Percentiles rank a stretch among this genome's conserved stretches.
Conservation (phyloP, 1,139 yeast species). For the Pichia cactophila region DNA sequence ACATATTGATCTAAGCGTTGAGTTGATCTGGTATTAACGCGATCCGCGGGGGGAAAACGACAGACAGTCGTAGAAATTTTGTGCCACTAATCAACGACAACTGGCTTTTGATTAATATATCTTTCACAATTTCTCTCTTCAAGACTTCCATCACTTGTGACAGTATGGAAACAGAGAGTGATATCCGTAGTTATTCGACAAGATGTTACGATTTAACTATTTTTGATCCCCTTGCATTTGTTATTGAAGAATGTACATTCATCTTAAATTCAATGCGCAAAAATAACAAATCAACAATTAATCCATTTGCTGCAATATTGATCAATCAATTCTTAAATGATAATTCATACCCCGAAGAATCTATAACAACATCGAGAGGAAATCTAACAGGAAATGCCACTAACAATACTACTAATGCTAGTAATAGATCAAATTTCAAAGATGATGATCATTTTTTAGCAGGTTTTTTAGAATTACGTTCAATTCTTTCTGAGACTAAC, state of each 20-base stretch:
- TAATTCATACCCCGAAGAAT: conserved; percentile 7
- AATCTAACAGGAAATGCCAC: conserved; percentile 1
- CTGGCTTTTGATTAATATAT: no score
- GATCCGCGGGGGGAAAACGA: background rate
- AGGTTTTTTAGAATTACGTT: conserved; percentile 71
- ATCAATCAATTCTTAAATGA: conserved; percentile 40
- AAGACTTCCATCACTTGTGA: background rate
- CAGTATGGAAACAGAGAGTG: background rate
- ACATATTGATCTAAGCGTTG: no score
- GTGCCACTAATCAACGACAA: background rate
- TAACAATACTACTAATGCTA: conserved; percentile 20
- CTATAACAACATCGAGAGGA: conserved; percentile 1
- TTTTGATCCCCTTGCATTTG: conserved; percentile 69
- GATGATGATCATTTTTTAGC: conserved; percentile 62
- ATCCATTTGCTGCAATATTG: conserved; percentile 83
- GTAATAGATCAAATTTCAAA: conserved; percentile 10
- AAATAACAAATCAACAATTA: conserved; percentile 50
- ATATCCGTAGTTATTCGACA: background rate
- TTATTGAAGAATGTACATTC: conserved; percentile 81
- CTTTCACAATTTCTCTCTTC: background rate
- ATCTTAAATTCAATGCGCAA: conserved; percentile 90
- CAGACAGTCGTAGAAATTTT: background rate
- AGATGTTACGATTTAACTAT: background rate
- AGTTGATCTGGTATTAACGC: no score
- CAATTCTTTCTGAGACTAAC: conserved; percentile 54